phyloP scores from a whole-genome alignment of 805 yeast species.

The Wickerhamiella spandovensis region DNA sequence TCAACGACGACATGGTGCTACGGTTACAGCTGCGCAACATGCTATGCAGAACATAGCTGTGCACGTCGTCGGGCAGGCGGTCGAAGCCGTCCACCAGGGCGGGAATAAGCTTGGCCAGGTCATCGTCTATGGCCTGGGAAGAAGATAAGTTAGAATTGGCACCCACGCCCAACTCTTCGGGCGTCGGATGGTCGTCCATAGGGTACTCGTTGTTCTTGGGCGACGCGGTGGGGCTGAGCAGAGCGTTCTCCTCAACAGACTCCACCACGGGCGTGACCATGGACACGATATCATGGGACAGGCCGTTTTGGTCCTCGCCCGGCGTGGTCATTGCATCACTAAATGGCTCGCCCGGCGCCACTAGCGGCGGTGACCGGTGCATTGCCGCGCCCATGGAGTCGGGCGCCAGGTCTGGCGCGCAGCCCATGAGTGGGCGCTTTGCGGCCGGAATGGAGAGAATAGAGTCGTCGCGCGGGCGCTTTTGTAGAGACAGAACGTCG shows the following conservation, averaged over 20 bases:
- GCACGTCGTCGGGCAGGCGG: constrained; percentile 32
- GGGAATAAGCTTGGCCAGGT: constrained; percentile 12
- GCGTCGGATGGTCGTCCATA: background rate
- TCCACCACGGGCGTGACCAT: background rate
- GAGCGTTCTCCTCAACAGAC: background rate
- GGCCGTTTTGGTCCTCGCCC: background rate
- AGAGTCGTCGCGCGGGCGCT: background rate
- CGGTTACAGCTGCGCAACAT: constrained; percentile 48
- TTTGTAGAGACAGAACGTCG: background rate
- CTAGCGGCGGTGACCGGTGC: background rate
- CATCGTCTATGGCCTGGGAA: background rate
- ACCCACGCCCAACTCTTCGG: background rate
- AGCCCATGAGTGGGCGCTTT: background rate
- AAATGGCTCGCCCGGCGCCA: background rate
- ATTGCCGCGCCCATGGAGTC: background rate
- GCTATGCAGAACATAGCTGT: constrained; percentile 37
- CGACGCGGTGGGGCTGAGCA: constrained; percentile 5
- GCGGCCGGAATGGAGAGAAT: background rate
- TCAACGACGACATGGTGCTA: constrained; percentile 46
- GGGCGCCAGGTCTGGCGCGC: background rate
- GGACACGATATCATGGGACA: background rate
- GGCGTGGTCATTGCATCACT: background rate
- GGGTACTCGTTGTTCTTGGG: background rate
- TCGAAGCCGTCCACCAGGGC: constrained; percentile 22
- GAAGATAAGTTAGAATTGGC: background rate